Evolutionary conservation across 495 filamentous ascomycete genomes (phyloP).

Genomic region (Immersiella caudata): DNA sequence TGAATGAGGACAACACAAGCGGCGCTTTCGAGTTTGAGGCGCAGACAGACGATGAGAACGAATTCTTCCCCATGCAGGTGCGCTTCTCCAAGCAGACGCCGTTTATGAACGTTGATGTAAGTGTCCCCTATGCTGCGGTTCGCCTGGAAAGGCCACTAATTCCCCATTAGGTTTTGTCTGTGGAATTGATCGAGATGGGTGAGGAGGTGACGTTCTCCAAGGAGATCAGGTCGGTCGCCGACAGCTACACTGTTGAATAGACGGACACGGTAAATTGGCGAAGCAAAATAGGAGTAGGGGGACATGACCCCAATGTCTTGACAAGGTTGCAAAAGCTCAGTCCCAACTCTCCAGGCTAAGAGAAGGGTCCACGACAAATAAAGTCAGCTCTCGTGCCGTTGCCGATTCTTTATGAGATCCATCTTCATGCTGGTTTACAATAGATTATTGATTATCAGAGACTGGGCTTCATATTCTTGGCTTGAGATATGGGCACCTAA

Average conservation of each 20-base stretch:
- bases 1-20: conserved; percentile 76
- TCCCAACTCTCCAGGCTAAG: neutral
- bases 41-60: conserved; percentile 76
- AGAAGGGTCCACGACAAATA: neutral
- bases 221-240: conserved; percentile 82
- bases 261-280: neutral
- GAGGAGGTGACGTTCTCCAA: conserved; percentile 86
- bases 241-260: conserved; percentile 80
- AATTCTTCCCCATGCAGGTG: conserved; percentile 97
- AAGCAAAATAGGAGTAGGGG: neutral
- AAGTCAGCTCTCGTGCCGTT: neutral
- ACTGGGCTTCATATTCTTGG: too few relatives aligned
- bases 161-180: conserved; percentile 62
- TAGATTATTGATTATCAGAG: neutral
- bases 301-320: neutral
- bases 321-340: neutral
- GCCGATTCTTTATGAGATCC: neutral
- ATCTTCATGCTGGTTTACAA: neutral
- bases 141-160: conserved; percentile 33
- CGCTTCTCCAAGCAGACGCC: conserved; percentile 84
- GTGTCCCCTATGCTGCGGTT: conserved; percentile 26
- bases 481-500: too few relatives aligned
- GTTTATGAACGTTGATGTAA: conserved; percentile 89
- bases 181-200: conserved; percentile 74
- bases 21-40: conserved; percentile 95